phyloP scores from a whole-genome alignment of 2,329 filamentous ascomycete species.

The Epichloe gansuensis region DNA sequence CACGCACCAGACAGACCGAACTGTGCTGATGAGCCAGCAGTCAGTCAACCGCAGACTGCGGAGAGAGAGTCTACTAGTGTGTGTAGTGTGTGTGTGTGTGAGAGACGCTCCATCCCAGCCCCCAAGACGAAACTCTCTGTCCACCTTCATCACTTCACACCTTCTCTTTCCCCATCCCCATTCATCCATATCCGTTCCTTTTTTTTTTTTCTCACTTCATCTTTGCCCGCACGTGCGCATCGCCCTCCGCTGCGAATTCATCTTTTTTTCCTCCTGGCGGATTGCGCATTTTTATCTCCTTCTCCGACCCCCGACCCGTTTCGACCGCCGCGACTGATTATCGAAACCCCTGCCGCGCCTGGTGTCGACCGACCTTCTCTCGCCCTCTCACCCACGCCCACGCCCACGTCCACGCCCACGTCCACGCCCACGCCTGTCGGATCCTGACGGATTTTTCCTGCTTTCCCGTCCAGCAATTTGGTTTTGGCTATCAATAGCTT shows the following conservation, averaged over 20 bases:
- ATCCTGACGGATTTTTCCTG: slow-evolving; percentile 16
- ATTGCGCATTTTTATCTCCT: slow-evolving; percentile 5
- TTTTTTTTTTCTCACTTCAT: not conserved
- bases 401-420: slow-evolving; percentile 19
- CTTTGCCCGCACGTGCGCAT: slow-evolving; percentile 2
- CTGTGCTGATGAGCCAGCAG: not conserved
- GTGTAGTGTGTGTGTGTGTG: not conserved
- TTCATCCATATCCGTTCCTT: slow-evolving; percentile 6
- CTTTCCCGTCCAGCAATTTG: slow-evolving; percentile 3
- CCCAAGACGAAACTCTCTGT: slow-evolving; percentile 8
- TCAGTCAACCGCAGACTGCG: not conserved
- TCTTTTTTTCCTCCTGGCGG: not conserved
- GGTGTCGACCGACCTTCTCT: slow-evolving; percentile 5
- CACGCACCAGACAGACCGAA: not conserved
- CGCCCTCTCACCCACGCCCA: slow-evolving; percentile 13
- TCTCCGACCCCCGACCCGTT: slow-evolving; percentile 3
- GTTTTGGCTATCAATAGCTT: slow-evolving; percentile 19
- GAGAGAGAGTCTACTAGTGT: not conserved
- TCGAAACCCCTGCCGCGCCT: slow-evolving; percentile 7
- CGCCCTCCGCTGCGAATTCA: not conserved
- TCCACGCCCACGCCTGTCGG: slow-evolving; percentile 20
- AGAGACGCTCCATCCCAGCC: slow-evolving; percentile 5
- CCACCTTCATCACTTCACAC: slow-evolving; percentile 7
- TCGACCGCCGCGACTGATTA: slow-evolving; percentile 6
- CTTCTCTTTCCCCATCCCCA: slow-evolving; percentile 7